These are phyloP conservation scores for Ceratobasidium papillatum DNA, from an alignment of 1,284 basidiomycete species.

Conservation along the genomic window DNA sequence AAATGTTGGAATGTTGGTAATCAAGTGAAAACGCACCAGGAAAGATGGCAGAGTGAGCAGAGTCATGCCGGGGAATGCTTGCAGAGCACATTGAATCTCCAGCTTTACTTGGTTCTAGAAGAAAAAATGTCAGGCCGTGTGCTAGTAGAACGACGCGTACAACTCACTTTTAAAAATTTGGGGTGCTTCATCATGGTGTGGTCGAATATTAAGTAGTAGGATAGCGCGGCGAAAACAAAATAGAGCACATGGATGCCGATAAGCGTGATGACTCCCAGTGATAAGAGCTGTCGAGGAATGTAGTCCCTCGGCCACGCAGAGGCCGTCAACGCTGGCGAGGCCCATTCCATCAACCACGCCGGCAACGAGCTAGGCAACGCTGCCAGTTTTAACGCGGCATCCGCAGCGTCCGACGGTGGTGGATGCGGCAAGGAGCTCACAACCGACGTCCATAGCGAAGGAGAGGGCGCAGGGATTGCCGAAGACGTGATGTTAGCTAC, in stretches of 20 bases:
- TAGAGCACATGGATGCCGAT: conserved; percentile 85
- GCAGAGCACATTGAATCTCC: conserved; percentile 82
- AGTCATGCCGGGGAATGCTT: conserved; percentile 83
- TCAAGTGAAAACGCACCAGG: conserved; percentile 53
- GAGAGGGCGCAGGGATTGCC: conserved; percentile 49
- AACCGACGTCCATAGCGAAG: conserved; percentile 53
- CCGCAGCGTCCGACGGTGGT: conserved; percentile 22
- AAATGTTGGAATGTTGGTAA: not conserved
- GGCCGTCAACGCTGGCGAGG: conserved; percentile 50
- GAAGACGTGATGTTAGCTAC: conserved; percentile 55
- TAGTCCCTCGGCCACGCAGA: conserved; percentile 85
- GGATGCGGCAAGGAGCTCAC: conserved; percentile 69
- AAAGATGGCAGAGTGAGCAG: conserved; percentile 94
- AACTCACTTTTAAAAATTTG: conserved; percentile 74
- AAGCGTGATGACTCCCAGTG: conserved; percentile 78
- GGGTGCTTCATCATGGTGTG: conserved; percentile 97
- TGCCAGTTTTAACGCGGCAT: conserved; percentile 46
- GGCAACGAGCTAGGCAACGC: conserved; percentile 45
- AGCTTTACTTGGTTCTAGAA: conserved; percentile 63
- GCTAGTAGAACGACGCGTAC: conserved; percentile 66
- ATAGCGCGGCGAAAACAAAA: conserved; percentile 84
- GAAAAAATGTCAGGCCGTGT: conserved; percentile 45
- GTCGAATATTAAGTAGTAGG: conserved; percentile 92
- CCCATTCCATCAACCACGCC: conserved; percentile 42
- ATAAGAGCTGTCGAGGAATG: conserved; percentile 79